A percentile compares a stretch with the other conserved stretches of the same genome.
Evolutionary conservation across 192 early-diverging fungal genomes (phyloP).

Genomic region (Backusella parvicylindrica): DNA sequence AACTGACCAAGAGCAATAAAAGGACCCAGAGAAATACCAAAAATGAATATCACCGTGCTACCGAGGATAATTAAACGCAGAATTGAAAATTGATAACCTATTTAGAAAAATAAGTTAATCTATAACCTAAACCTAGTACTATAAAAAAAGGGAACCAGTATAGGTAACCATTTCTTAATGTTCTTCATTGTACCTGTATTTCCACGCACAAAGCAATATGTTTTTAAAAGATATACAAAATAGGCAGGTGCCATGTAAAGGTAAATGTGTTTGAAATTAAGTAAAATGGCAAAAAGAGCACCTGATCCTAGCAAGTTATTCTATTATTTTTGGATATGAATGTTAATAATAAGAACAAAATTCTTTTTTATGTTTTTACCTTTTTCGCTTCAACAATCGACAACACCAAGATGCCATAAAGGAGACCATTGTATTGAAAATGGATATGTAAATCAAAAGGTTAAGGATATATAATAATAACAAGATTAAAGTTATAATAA

Average conservation of each 20-base stretch:
- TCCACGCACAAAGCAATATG: constrained; percentile 64
- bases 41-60: constrained; percentile 57
- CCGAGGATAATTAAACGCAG: constrained; percentile 62
- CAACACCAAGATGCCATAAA: constrained; percentile 83
- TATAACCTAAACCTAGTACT: background rate
- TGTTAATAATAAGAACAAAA: no score
- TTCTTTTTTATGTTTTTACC: no score
- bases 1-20: constrained; percentile 70
- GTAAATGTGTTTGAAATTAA: constrained; percentile 99
- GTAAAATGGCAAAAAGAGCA: constrained; percentile 76
- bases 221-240: constrained; percentile 81
- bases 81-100: constrained; percentile 24
- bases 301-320: constrained; percentile 62
- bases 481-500: background rate
- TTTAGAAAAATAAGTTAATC: background rate
- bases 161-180: background rate
- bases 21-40: constrained; percentile 80
- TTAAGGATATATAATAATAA: constrained; percentile 9
- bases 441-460: constrained; percentile 55
- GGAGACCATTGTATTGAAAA: constrained; percentile 96
- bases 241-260: constrained; percentile 89
- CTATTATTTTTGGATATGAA: constrained; percentile 38
- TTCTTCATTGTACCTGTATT: background rate
- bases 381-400: constrained; percentile 72
- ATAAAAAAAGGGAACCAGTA: background rate